phyloP scores from a whole-genome alignment of 192 early-diverging fungal species.

The Umbelopsis sp. region DNA sequence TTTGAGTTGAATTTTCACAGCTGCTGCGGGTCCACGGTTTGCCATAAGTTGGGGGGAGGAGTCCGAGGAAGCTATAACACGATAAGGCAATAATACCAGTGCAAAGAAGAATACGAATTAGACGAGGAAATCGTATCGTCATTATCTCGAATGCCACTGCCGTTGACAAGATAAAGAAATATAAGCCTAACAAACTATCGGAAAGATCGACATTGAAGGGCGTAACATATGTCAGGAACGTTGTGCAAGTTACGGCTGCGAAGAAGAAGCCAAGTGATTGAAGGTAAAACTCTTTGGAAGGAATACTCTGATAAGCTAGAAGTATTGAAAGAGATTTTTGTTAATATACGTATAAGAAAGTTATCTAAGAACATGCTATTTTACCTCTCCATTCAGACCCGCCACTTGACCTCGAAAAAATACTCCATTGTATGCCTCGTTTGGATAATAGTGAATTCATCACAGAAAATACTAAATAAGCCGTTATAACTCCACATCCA shows the following conservation, averaged over 20 bases:
- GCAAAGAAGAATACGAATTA: not conserved
- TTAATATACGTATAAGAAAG: no score
- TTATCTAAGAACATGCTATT: no score
- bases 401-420: not conserved
- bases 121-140: not conserved
- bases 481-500: not conserved
- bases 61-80: conserved; percentile 5
- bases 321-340: not conserved
- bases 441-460: not conserved
- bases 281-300: conserved; percentile 9
- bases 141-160: not conserved
- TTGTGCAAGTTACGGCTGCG: not conserved
- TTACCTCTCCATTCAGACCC: conserved; percentile 3
- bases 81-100: not conserved
- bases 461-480: not conserved
- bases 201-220: not conserved
- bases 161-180: not conserved
- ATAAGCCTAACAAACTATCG: not conserved
- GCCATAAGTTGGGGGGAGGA: conserved; percentile 19
- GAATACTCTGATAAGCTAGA: conserved; percentile 4
- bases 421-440: conserved; percentile 1
- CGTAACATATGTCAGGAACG: not conserved
- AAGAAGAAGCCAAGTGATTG: conserved; percentile 7
- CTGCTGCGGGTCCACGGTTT: not conserved
- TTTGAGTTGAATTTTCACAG: conserved; percentile 8